These are phyloP conservation scores for Chytridium lagenaria DNA, from an alignment of 371 early-diverging fungal species.

Conservation along the genomic window DNA sequence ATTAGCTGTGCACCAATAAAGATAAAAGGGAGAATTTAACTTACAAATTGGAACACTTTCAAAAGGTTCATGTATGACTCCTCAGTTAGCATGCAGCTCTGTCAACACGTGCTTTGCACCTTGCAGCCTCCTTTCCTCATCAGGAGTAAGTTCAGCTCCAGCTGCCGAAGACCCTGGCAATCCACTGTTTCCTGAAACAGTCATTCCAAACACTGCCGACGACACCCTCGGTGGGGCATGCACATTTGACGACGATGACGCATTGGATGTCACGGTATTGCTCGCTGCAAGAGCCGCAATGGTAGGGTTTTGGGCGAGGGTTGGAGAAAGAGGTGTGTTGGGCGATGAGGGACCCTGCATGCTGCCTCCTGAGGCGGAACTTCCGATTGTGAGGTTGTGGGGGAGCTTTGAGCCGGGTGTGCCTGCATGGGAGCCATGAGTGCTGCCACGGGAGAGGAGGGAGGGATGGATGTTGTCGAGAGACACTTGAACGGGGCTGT, in stretches of 20 bases:
- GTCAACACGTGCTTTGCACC: conserved; percentile 20
- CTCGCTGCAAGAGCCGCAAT: not conserved
- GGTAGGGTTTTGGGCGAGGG: not conserved
- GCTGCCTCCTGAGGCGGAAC: not conserved
- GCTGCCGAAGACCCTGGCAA: not conserved
- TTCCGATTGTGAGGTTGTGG: not conserved
- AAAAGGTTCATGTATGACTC: conserved; percentile 20
- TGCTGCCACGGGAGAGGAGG: not conserved
- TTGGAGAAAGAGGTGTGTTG: not conserved
- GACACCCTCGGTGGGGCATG: conserved; percentile 3
- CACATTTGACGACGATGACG: not conserved
- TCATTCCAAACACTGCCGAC: conserved; percentile 10
- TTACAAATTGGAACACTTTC: conserved; percentile 9
- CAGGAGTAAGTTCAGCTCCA: not conserved
- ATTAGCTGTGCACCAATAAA: not conserved
- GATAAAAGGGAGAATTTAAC: not conserved
- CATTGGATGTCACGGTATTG: not conserved
- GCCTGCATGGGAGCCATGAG: not conserved
- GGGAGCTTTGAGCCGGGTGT: not conserved
- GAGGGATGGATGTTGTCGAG: not conserved
- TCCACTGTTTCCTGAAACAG: not conserved
- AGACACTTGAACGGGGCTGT: not conserved
- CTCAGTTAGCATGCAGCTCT: conserved; percentile 23
- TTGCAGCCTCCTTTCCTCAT: conserved; percentile 12
- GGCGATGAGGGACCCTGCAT: not conserved